Conservation (phyloP, 176 grass and related monocot genomes). For the Olyra latifolia region DNA sequence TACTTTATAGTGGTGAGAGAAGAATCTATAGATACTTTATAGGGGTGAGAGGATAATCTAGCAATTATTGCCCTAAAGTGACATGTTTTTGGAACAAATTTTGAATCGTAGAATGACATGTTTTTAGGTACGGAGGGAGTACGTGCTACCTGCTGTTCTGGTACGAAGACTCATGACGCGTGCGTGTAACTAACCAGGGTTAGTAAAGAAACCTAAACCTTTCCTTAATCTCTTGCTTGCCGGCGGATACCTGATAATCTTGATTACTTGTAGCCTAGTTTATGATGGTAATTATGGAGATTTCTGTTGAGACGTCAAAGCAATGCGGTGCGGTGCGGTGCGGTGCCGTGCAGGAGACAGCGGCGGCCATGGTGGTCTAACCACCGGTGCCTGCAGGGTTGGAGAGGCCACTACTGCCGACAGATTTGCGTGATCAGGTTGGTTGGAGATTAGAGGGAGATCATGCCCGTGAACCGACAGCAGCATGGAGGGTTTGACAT, state of each 20-base stretch:
- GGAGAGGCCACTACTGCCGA: neutral
- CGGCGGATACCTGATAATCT: neutral
- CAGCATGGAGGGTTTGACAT: neutral
- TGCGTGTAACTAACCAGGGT: neutral
- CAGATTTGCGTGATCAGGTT: neutral
- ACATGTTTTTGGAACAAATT: too few species aligned
- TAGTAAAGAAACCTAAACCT: neutral
- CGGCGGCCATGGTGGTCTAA: constrained; percentile 11
- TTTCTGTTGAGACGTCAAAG: constrained; percentile 34
- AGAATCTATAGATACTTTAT: too few species aligned
- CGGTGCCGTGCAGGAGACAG: neutral
- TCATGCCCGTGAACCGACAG: constrained; percentile 7
- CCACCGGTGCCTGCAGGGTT: neutral
- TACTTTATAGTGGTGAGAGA: too few species aligned
- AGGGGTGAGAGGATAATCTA: too few species aligned
- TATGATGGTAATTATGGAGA: neutral
- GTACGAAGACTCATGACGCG: constrained; percentile 31
- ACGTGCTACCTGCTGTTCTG: constrained; percentile 42
- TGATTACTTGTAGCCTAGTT: too few species aligned
- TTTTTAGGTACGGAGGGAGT: too few species aligned
- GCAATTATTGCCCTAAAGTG: too few species aligned
- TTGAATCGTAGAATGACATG: too few species aligned
- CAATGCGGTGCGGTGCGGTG: neutral
- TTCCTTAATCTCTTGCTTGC: neutral
- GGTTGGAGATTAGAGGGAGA: constrained; percentile 12